A percentile compares a stretch with the other conserved stretches of the same genome.
Evolutionary conservation across 257 asterid species (phyloP).

Genomic region (Solanum lycopersicoides): DNA sequence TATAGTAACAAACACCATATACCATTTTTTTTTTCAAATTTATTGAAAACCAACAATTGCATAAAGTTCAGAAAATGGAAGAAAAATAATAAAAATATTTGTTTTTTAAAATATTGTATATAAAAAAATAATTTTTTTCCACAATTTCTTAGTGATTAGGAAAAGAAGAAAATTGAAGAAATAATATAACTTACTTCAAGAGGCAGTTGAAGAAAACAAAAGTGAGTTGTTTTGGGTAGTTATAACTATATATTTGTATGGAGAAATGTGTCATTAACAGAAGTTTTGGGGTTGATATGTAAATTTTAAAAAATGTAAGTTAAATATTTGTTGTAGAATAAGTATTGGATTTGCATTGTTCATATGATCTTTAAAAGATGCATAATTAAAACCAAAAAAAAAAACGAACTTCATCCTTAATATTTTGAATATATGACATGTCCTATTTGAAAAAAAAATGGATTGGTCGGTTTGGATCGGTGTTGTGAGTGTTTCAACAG

Average conservation of each 20-base stretch:
- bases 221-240: slow-evolving; percentile 38
- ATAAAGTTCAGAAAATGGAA: neutral
- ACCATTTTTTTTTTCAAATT: neutral
- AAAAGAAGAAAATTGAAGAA: neutral
- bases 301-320: neutral
- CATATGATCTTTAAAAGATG: neutral
- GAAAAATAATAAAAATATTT: neutral
- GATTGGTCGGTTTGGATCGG: neutral
- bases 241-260: slow-evolving; percentile 15
- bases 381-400: neutral
- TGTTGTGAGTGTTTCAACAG: neutral
- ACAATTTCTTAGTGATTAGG: neutral
- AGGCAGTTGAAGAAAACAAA: slow-evolving; percentile 3
- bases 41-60: neutral
- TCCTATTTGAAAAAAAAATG: neutral
- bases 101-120: too few relatives aligned
- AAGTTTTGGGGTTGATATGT: neutral
- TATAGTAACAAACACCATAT: neutral
- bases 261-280: neutral
- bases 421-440: neutral
- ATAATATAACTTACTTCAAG: neutral
- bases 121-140: neutral
- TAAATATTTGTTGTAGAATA: neutral
- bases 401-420: neutral
- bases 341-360: neutral